Evolutionary conservation across 2,329 filamentous ascomycete genomes (phyloP).

Genomic region (Rhytidhysteron rufulum): DNA sequence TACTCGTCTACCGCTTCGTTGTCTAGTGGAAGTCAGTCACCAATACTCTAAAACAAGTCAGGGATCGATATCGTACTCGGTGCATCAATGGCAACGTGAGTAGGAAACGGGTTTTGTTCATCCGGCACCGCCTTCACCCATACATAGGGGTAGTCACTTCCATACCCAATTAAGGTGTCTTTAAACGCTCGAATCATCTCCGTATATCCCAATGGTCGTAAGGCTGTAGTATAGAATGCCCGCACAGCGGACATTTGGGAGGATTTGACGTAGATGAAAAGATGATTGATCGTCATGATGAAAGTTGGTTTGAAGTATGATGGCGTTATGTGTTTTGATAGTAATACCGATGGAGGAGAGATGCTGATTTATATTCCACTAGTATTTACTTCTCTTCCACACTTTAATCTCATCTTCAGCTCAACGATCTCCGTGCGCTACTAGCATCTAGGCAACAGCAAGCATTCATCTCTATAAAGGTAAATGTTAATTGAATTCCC

Average conservation of each 20-base stretch:
- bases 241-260: slow-evolving; percentile 10
- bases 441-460: no score
- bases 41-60: neutral
- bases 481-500: no score
- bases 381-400: no score
- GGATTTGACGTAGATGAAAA: slow-evolving; percentile 12
- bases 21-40: slow-evolving; percentile 6
- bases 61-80: slow-evolving; percentile 6
- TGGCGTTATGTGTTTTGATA: slow-evolving; percentile 1
- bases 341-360: neutral
- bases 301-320: neutral
- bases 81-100: slow-evolving; percentile 13
- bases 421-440: no score
- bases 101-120: slow-evolving; percentile 9
- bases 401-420: no score
- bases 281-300: slow-evolving; percentile 14
- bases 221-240: slow-evolving; percentile 9
- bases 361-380: neutral
- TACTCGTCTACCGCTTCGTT: slow-evolving; percentile 11
- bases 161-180: slow-evolving; percentile 9
- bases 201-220: slow-evolving; percentile 11
- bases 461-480: no score
- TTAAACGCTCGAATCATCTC: slow-evolving; percentile 12
- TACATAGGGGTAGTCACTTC: slow-evolving; percentile 14
- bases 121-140: slow-evolving; percentile 12